These are phyloP conservation scores for Podosphaera xanthii DNA, from an alignment of 2,329 filamentous ascomycete genomes.

Conservation along the genomic window DNA sequence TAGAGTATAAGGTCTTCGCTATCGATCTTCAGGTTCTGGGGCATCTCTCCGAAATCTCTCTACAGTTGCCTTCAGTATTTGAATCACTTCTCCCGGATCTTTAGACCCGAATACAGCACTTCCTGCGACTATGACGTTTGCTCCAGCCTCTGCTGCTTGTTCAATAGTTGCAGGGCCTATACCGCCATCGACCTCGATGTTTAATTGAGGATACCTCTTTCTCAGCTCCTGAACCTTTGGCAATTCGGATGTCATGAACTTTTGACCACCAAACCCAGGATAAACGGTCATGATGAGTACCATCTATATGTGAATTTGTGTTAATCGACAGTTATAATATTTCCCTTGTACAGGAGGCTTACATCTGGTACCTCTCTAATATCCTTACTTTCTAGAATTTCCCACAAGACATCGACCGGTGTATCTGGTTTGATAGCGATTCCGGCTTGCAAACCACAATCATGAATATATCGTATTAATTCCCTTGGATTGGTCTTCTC, in stretches of 20 bases:
- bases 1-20: not conserved
- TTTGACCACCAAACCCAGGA: slow-evolving; percentile 91
- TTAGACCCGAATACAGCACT: slow-evolving; percentile 87
- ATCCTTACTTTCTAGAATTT: slow-evolving; percentile 54
- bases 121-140: slow-evolving; percentile 93
- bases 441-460: slow-evolving; percentile 67
- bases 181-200: slow-evolving; percentile 95
- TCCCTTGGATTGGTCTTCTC: slow-evolving; percentile 60
- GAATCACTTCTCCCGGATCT: slow-evolving; percentile 70
- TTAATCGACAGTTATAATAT: not conserved
- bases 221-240: slow-evolving; percentile 79
- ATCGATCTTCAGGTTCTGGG: not conserved
- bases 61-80: slow-evolving; percentile 57
- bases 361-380: slow-evolving; percentile 72
- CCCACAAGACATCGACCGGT: slow-evolving; percentile 74
- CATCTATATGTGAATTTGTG: slow-evolving; percentile 38
- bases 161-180: slow-evolving; percentile 75
- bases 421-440: slow-evolving; percentile 93
- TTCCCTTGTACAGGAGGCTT: slow-evolving; percentile 17
- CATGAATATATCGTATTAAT: slow-evolving; percentile 77
- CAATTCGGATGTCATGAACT: slow-evolving; percentile 91
- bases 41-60: slow-evolving; percentile 21
- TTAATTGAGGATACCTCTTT: slow-evolving; percentile 65
- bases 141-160: slow-evolving; percentile 80
- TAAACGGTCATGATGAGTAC: slow-evolving; percentile 96